phyloP scores from a whole-genome alignment of 805 yeast species.

The Nakazawaea pomicola region DNA sequence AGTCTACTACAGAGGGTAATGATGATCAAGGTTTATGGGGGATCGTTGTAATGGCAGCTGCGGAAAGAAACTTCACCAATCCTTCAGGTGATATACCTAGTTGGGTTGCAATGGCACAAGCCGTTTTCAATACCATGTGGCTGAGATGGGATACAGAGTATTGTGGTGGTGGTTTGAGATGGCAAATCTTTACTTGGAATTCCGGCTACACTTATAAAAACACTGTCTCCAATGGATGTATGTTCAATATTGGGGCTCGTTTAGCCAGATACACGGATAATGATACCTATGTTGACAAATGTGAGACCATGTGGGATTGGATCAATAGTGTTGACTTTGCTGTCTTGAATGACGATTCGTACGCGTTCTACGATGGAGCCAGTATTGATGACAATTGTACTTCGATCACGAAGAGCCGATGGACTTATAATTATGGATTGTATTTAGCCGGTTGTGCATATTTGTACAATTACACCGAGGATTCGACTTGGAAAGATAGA shows the following conservation, averaged over 20 bases:
- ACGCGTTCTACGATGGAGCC: slow-evolving; percentile 69
- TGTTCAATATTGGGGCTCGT: slow-evolving; percentile 84
- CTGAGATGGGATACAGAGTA: slow-evolving; percentile 71
- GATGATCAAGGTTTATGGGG: slow-evolving; percentile 99
- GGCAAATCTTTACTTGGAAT: slow-evolving; percentile 97
- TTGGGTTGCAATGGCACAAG: slow-evolving; percentile 85
- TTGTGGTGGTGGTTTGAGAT: slow-evolving; percentile 89
- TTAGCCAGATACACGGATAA: slow-evolving; percentile 80
- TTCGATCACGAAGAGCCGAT: slow-evolving; percentile 51
- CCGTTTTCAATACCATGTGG: slow-evolving; percentile 88
- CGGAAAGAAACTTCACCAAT: slow-evolving; percentile 78
- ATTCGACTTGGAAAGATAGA: slow-evolving; percentile 61
- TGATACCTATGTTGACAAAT: slow-evolving; percentile 67
- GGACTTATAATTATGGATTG: slow-evolving; percentile 88
- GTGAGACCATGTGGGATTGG: slow-evolving; percentile 80
- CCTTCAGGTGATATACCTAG: slow-evolving; percentile 57
- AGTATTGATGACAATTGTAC: slow-evolving; percentile 56
- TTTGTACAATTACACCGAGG: slow-evolving; percentile 67
- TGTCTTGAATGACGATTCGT: slow-evolving; percentile 31
- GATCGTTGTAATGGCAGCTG: slow-evolving; percentile 85
- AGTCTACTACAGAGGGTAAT: slow-evolving; percentile 90
- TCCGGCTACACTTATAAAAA: slow-evolving; percentile 92
- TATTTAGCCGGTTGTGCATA: slow-evolving; percentile 77
- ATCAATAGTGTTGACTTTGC: slow-evolving; percentile 49
- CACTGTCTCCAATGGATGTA: slow-evolving; percentile 84